Conservation (phyloP, 352 stramenopile genomes). For the Globisporangium polare region DNA sequence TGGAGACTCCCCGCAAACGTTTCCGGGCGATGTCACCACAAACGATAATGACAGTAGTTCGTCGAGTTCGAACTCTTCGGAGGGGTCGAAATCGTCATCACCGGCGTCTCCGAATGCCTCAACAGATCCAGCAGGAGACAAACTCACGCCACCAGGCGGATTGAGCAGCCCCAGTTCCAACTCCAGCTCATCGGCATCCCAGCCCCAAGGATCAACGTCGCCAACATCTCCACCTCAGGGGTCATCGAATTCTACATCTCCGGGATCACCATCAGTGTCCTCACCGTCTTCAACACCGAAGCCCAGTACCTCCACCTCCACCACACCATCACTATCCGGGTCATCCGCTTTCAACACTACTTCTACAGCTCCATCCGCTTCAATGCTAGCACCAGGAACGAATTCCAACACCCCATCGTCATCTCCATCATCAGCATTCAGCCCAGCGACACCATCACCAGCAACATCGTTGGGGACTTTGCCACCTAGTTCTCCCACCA, state of each 20-base stretch:
- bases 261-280: too few relatives aligned
- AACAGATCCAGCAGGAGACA: neutral
- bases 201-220: neutral
- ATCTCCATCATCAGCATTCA: neutral
- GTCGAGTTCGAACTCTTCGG: neutral
- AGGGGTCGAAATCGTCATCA: neutral
- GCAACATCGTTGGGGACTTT: neutral
- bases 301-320: neutral
- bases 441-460: neutral
- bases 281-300: neutral
- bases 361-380: too few relatives aligned
- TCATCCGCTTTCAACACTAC: neutral
- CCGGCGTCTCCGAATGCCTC: neutral
- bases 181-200: neutral
- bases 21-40: neutral
- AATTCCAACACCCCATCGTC: neutral
- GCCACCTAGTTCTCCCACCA: neutral
- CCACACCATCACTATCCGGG: too few relatives aligned
- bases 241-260: too few relatives aligned
- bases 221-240: neutral
- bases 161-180: neutral
- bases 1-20: slow-evolving; percentile 5
- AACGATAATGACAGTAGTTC: slow-evolving; percentile 1
- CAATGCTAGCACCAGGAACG: too few relatives aligned
- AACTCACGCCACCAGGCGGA: neutral